phyloP scores from a whole-genome alignment of 352 stramenopile genomes.

The Pythium guiyangense region DNA sequence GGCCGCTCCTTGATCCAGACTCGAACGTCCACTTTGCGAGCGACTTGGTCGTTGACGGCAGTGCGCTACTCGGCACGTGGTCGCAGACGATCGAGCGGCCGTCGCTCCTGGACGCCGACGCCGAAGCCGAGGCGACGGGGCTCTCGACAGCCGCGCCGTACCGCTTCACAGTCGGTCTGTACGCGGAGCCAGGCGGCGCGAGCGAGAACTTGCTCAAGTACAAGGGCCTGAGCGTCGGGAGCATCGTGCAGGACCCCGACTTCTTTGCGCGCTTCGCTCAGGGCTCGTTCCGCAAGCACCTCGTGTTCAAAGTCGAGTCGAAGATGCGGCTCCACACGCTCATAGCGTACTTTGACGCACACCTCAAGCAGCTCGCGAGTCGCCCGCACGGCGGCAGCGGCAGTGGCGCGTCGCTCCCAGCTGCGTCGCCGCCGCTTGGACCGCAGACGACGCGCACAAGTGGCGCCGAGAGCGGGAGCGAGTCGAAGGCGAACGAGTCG shows the following conservation, averaged over 20 bases:
- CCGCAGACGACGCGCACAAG: not conserved
- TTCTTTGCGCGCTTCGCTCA: constrained; percentile 66
- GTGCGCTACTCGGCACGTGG: constrained; percentile 62
- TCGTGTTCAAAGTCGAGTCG: constrained; percentile 60
- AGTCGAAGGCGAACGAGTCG: constrained; percentile 19
- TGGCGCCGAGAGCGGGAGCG: constrained; percentile 11
- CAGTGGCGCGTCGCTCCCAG: not conserved
- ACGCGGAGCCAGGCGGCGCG: constrained; percentile 53
- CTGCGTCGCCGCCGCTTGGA: not conserved
- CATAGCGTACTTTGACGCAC: constrained; percentile 51
- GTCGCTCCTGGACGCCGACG: too few relatives aligned
- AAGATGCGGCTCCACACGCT: constrained; percentile 39
- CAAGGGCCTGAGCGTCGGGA: constrained; percentile 74
- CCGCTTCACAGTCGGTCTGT: constrained; percentile 57
- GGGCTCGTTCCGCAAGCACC: constrained; percentile 59
- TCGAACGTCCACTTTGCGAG: constrained; percentile 58
- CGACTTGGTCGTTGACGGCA: constrained; percentile 49
- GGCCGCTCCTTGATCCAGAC: constrained; percentile 59
- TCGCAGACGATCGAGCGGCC: constrained; percentile 40
- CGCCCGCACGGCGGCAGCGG: not conserved
- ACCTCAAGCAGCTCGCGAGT: constrained; percentile 24
- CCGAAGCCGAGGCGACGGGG: too few relatives aligned
- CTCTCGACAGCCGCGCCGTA: constrained; percentile 8
- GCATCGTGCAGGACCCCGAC: constrained; percentile 70
- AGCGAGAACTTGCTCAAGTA: constrained; percentile 74